These are phyloP conservation scores for Jatropha multifida DNA, from an alignment of 441 rosid genomes.

Conservation along the genomic window DNA sequence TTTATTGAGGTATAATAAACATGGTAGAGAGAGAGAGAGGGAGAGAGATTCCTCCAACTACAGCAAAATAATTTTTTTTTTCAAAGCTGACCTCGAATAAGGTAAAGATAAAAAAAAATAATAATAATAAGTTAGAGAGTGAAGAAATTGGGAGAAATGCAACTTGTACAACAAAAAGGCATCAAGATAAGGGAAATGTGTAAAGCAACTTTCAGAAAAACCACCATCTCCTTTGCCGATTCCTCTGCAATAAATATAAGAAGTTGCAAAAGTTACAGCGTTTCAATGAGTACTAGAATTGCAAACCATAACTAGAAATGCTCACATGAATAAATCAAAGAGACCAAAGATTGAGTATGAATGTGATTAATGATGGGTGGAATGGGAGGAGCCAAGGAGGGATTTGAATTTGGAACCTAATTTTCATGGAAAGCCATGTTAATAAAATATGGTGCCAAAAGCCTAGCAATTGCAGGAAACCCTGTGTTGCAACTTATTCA, in stretches of 20 bases:
- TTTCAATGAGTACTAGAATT: background rate
- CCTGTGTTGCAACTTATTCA: background rate
- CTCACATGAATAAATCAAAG: background rate
- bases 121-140: background rate
- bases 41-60: background rate
- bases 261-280: background rate
- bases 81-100: background rate
- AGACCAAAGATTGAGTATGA: background rate
- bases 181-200: background rate
- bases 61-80: background rate
- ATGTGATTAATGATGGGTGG: background rate
- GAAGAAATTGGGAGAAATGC: background rate
- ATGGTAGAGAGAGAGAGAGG: background rate
- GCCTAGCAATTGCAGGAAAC: background rate
- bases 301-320: background rate
- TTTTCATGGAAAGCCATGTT: background rate
- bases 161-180: background rate
- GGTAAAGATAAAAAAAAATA: background rate
- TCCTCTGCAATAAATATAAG: conserved; percentile 38
- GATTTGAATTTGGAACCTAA: background rate
- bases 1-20: too few relatives aligned
- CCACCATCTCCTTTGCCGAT: conserved; percentile 62
- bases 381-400: background rate
- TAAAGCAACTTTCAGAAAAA: conserved; percentile 42
- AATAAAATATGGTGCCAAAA: background rate